Evolutionary conservation across 306 rosid species (phyloP).

Genomic region (Spatholobus suberectus): DNA sequence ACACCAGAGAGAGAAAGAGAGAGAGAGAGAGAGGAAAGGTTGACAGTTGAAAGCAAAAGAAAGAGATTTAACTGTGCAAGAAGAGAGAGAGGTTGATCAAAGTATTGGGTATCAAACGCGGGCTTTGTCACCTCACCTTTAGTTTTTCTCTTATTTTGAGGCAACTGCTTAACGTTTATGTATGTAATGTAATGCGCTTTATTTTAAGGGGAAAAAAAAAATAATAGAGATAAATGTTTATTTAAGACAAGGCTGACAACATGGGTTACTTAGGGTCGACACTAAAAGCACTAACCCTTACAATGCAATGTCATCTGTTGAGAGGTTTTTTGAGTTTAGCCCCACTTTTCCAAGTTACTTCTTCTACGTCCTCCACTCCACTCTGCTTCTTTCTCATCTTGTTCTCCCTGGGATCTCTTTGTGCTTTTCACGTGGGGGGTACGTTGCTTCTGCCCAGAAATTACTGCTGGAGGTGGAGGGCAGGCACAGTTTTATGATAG

Average conservation of each 20-base stretch:
- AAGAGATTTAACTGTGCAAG: conserved; percentile 41
- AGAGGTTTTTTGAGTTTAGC: conserved; percentile 19
- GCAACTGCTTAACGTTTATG: conserved; percentile 12
- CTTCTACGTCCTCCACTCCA: conserved; percentile 25
- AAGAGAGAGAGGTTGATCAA: conserved; percentile 33
- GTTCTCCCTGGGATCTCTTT: conserved; percentile 25
- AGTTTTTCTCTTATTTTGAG: conserved; percentile 50
- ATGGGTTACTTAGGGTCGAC: background rate
- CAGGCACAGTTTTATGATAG: background rate
- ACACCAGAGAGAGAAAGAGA: conserved; percentile 19
- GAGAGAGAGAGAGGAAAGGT: conserved; percentile 7
- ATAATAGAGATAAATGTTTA: background rate
- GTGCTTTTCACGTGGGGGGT: conserved; percentile 59
- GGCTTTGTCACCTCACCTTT: conserved; percentile 53
- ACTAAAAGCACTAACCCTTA: background rate
- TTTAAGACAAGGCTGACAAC: background rate
- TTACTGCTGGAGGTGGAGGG: background rate
- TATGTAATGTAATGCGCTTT: conserved; percentile 1
- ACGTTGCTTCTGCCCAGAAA: conserved; percentile 14
- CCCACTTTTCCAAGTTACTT: conserved; percentile 39
- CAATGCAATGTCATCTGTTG: background rate
- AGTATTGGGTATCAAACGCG: conserved; percentile 54
- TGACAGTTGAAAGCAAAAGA: conserved; percentile 40
- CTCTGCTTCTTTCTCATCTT: conserved; percentile 8
- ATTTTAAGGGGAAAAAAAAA: background rate